These are phyloP conservation scores for Neolentinus lepideus DNA, from an alignment of 1,284 basidiomycete species.

Conservation along the genomic window DNA sequence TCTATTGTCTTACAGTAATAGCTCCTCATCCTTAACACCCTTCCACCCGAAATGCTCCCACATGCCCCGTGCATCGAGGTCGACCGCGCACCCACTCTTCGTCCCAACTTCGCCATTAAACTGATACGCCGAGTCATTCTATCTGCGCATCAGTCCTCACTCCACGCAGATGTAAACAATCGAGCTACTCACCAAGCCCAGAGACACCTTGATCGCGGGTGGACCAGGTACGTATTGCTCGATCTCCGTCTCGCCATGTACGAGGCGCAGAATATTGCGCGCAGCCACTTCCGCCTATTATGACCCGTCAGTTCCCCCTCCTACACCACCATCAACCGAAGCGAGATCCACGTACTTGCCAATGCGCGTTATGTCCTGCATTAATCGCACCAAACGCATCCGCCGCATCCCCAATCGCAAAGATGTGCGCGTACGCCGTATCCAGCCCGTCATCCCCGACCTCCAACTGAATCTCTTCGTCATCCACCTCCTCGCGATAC, in stretches of 20 bases:
- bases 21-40: not conserved
- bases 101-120: slow-evolving; percentile 36
- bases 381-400: slow-evolving; percentile 66
- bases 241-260: slow-evolving; percentile 25
- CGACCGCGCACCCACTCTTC: slow-evolving; percentile 32
- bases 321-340: not conserved
- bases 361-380: slow-evolving; percentile 67
- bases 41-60: slow-evolving; percentile 26
- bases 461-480: too few species aligned
- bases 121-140: slow-evolving; percentile 38
- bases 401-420: slow-evolving; percentile 63
- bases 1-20: too few species aligned
- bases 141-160: slow-evolving; percentile 4
- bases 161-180: too few species aligned
- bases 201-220: slow-evolving; percentile 65
- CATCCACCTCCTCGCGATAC: too few species aligned
- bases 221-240: slow-evolving; percentile 47
- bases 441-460: slow-evolving; percentile 17
- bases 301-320: too few species aligned
- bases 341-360: slow-evolving; percentile 29
- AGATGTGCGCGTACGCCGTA: slow-evolving; percentile 48
- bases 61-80: slow-evolving; percentile 37
- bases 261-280: slow-evolving; percentile 42
- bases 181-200: slow-evolving; percentile 51
- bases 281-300: slow-evolving; percentile 40